Percentiles rank a stretch among this genome's conserved stretches.
These are phyloP conservation scores for Senecio squalidus DNA, from an alignment of 140 eudicot species.

Conservation along the genomic window DNA sequence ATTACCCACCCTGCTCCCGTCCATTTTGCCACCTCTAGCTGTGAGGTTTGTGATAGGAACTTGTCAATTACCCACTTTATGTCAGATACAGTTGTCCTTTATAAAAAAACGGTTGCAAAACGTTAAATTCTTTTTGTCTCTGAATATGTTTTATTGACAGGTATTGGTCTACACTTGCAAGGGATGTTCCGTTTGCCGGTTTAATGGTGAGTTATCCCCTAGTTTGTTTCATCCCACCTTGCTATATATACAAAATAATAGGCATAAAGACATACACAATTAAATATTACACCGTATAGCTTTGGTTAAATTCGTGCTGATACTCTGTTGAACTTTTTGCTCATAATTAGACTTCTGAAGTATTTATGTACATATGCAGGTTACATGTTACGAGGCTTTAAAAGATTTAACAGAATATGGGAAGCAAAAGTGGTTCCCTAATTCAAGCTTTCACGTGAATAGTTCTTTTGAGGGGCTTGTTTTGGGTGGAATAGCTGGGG, in stretches of 20 bases:
- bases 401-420: conserved; percentile 71
- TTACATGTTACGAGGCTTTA: conserved; percentile 77
- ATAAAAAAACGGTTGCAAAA: neutral
- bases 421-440: conserved; percentile 48
- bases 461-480: conserved; percentile 81
- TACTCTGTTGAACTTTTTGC: too few species aligned
- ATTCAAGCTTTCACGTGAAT: conserved; percentile 48
- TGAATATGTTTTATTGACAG: conserved; percentile 35
- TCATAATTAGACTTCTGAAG: too few species aligned
- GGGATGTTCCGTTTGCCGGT: conserved; percentile 99
- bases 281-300: neutral
- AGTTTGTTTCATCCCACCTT: neutral
- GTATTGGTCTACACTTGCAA: conserved; percentile 93
- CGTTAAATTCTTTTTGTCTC: conserved; percentile 5
- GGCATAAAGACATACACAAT: neutral
- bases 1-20: neutral
- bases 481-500: conserved; percentile 97
- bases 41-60: neutral
- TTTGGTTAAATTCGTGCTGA: neutral
- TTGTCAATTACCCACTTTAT: neutral
- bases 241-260: neutral
- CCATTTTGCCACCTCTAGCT: neutral
- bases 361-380: conserved; percentile 39
- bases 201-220: conserved; percentile 53
- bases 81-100: neutral